Base-by-base conservation (phyloP, 352 stramenopile genomes). In the Hyaloperonospora brassicae region DNA sequence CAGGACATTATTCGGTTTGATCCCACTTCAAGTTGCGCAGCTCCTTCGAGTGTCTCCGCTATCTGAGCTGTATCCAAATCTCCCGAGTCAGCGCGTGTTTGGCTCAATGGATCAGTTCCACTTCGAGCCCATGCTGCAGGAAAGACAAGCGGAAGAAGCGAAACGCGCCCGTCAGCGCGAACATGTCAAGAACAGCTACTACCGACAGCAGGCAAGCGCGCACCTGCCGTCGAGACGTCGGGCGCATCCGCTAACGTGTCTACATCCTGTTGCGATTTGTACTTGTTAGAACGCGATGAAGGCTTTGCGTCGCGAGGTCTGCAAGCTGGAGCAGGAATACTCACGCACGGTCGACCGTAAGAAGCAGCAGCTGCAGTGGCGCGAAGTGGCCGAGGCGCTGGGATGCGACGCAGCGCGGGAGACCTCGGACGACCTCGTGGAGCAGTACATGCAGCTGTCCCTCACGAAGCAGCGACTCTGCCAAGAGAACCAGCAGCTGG, bases 81-180 rank as follows among this genome's bases (percentile, higher is more conserved):
- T 46, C 45, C 55, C 24, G 36, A 40, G n/a, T 25, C 42, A n/a
- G 23, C 44, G 13, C 61, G 23, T 30, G 47, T 47, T 17, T 5
- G 55, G 23, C 21, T 13, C 46, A 14, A 55, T 58, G 59, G 41
- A 35, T 7, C 53, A 62, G 44, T 35, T 52, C 0, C 61, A 57
- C 22, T 40, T 38, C 46, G 50, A 40, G 9, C 11, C 36, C 0
- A 57, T 57, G 21, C 21, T 31, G 7, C 25, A 45, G 44, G 36
- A 22, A 22, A 23, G 49, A 47, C 51, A 62, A 27, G 27, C 35
- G 9, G 62, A 60, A 4, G 61, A 66, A 22, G 43, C 50, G 21
- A 69, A 57, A 42, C 72, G 78, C n/a, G 70, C 66, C 51, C 71
- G 73, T 8, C 76, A 88, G 57, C 73, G 75, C n/a, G 59, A 76